Percentiles rank a stretch among this genome's conserved stretches.
Evolutionary conservation across 257 asterid species (phyloP).

Genomic region (Solanum arcanum): DNA sequence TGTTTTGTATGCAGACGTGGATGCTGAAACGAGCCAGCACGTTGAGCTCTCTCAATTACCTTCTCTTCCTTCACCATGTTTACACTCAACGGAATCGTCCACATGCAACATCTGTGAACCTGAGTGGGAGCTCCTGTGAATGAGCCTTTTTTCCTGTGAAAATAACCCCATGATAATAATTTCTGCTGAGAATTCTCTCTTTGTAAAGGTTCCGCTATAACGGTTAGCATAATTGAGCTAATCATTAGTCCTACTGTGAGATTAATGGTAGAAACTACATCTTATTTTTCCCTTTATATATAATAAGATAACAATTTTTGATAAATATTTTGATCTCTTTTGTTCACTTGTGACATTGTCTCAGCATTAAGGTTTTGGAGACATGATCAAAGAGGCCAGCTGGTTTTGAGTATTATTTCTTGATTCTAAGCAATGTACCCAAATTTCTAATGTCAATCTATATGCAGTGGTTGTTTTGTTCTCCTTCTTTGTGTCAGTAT

Average conservation of each 20-base stretch:
- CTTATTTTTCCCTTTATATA: not conserved
- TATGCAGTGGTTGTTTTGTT: conserved; percentile 39
- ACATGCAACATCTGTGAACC: conserved; percentile 22
- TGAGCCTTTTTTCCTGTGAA: not conserved
- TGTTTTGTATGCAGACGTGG: conserved; percentile 51
- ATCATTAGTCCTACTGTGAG: not conserved
- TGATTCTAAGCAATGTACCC: conserved; percentile 68
- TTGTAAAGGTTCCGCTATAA: not conserved
- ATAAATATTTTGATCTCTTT: not conserved
- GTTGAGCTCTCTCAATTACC: conserved; percentile 10
- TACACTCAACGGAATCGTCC: conserved; percentile 4
- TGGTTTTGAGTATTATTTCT: conserved; percentile 31
- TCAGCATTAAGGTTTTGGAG: not conserved
- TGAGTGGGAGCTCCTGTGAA: conserved; percentile 69
- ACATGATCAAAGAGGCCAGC: conserved; percentile 25
- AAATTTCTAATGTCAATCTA: conserved; percentile 58
- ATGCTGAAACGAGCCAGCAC: conserved; percentile 23
- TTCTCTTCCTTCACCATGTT: conserved; percentile 5
- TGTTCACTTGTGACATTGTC: not conserved
- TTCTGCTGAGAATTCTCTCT: not conserved
- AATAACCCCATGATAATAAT: not conserved
- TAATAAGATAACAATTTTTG: not conserved
- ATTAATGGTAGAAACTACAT: not conserved
- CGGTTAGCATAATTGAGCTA: not conserved
- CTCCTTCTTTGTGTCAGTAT: not conserved